These are phyloP conservation scores for Ailanthus altissimus DNA, from an alignment of 345 rosid species.

Conservation along the genomic window DNA sequence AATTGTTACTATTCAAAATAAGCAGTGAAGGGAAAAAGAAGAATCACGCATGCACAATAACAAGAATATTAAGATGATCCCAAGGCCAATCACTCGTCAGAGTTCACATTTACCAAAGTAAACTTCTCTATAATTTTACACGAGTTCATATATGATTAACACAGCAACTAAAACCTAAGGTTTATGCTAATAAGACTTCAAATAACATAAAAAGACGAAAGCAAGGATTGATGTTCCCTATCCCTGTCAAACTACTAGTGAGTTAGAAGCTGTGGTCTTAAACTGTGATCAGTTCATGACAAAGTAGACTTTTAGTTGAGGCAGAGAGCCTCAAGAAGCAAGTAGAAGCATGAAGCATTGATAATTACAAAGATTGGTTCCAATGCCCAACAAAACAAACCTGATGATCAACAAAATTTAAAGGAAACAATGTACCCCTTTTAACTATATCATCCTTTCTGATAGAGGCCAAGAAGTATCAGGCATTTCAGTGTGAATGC, in stretches of 20 bases:
- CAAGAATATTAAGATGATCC: background rate
- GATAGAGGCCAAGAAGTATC: background rate
- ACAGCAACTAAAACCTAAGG: background rate
- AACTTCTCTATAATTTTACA: background rate
- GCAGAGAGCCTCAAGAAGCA: background rate
- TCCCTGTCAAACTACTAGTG: no score
- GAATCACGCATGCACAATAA: background rate
- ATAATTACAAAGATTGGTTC: background rate
- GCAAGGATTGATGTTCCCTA: no score
- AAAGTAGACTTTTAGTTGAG: background rate
- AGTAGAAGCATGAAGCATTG: background rate
- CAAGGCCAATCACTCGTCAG: background rate
- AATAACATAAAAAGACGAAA: background rate
- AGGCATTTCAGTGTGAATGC: background rate
- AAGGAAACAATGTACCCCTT: background rate
- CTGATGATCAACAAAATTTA: background rate
- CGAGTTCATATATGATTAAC: background rate
- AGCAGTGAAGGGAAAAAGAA: background rate
- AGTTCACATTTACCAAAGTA: background rate
- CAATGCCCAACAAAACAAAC: background rate
- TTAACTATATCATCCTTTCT: background rate
- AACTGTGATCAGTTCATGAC: background rate
- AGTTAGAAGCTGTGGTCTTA: background rate
- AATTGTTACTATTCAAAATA: conserved; percentile 10
- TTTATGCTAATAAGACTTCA: background rate